Evolutionary conservation across 352 stramenopile species (phyloP).

Genomic region (Aphanomyces invadans): DNA sequence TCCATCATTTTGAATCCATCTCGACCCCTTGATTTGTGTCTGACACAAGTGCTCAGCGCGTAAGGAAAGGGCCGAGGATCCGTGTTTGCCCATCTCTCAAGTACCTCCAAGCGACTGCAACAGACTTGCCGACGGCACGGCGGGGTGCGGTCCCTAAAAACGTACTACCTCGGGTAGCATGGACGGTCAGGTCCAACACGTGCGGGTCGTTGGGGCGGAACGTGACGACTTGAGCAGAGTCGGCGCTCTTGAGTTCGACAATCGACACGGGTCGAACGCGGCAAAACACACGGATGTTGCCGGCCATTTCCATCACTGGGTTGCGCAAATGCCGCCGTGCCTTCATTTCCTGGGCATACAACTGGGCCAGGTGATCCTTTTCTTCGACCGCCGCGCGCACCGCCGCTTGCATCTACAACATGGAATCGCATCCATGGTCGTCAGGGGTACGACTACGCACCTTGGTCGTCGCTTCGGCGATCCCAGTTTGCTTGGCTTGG

Average conservation of each 20-base stretch:
- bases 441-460: too few relatives aligned
- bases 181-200: conserved; percentile 55
- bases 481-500: conserved; percentile 17
- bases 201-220: conserved; percentile 65
- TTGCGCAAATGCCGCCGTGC: conserved; percentile 81
- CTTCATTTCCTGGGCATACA: conserved; percentile 69
- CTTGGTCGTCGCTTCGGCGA: background rate
- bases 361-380: conserved; percentile 44
- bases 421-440: too few relatives aligned
- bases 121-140: too few relatives aligned
- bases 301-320: conserved; percentile 85
- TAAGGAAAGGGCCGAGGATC: too few relatives aligned
- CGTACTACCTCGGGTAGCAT: too few relatives aligned
- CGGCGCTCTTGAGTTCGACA: conserved; percentile 63
- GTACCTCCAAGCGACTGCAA: too few relatives aligned
- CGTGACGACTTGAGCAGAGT: conserved; percentile 53
- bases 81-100: too few relatives aligned
- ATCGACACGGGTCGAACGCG: conserved; percentile 80
- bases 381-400: conserved; percentile 46
- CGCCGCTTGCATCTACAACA: conserved; percentile 27
- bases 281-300: conserved; percentile 92
- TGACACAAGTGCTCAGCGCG: too few relatives aligned
- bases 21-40: background rate
- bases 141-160: too few relatives aligned
- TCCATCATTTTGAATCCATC: background rate